Base-by-base conservation (phyloP, 2,329 filamentous ascomycete species). In the Elsinoe ampelina region DNA sequence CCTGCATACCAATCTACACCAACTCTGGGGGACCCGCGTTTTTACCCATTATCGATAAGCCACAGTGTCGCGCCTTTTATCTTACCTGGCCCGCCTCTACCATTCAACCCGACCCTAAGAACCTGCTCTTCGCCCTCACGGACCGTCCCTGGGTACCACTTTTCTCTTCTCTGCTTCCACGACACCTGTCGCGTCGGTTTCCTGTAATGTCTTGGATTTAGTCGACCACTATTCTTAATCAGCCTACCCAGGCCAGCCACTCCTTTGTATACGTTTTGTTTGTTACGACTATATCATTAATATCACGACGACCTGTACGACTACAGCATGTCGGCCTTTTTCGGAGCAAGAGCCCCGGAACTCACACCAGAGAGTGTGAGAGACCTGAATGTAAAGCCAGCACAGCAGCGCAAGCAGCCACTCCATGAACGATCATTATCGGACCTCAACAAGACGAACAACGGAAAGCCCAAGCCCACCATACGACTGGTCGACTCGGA, bases 401-500 rank as follows among this genome's bases (percentile, higher is more conserved):
- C 56, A 13, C 58, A 56, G 22, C 57, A 54, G 22, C 58, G 61
- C 39, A 61, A 63, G 41, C 61, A 61, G 50, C 61, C 66, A 15
- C 57, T 66, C 35, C 63, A 63, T 42, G 63, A 67, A 35, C 62
- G 63, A 36, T 62, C 65, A 26, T 55, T 61, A 34, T 67, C 66
- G 36, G 58, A 61, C 30, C 42, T 61, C 7, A 61, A 61, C 36
- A 58, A 55, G 35, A 47, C 56, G 1, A 61, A 58, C 26, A 57
- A 57, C 51, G 59, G 58, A 7, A 57, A 61, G 51, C 61, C 66
- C 17, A 57, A 61, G 50, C 61, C 66, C n/a, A 70, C 68, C 1
- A 65, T 70, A 19, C 66, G 68, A 58, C 61, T 70, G 52, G 67
- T 70, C 58, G 51, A 58, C 42, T 57, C 60, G n/a, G 59, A 59